phyloP scores from a whole-genome alignment of 129 eudicot species.

The Flaveria robusta region DNA sequence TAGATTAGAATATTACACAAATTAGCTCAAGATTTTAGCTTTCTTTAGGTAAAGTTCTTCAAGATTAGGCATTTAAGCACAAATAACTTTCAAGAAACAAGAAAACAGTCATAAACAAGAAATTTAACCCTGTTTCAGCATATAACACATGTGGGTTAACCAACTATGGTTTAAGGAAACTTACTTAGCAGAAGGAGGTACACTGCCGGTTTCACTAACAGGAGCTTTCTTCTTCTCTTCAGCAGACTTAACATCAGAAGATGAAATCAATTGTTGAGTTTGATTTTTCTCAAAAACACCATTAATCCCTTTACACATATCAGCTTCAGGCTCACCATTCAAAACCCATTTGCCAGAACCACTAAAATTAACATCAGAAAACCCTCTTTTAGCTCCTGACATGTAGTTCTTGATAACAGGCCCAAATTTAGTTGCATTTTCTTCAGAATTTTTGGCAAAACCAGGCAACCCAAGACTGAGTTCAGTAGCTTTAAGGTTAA shows the following conservation, averaged over 20 bases:
- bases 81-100: conserved; percentile 6
- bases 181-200: conserved; percentile 84
- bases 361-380: conserved; percentile 60
- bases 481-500: conserved; percentile 79
- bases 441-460: conserved; percentile 48
- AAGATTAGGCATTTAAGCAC: conserved; percentile 5
- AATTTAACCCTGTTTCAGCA: conserved; percentile 7
- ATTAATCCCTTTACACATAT: conserved; percentile 39
- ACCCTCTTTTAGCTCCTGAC: conserved; percentile 78
- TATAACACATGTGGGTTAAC: not conserved
- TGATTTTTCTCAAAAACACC: conserved; percentile 38
- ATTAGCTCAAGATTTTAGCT: conserved; percentile 17
- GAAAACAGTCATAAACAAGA: conserved; percentile 9
- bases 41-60: conserved; percentile 2
- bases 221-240: conserved; percentile 45
- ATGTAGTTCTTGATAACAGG: conserved; percentile 43
- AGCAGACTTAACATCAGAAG: conserved; percentile 40
- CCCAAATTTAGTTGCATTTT: conserved; percentile 30
- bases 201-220: conserved; percentile 43
- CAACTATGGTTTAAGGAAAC: conserved; percentile 6
- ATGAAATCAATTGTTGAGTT: conserved; percentile 33
- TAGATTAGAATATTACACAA: conserved; percentile 1
- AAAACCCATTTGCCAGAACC: conserved; percentile 67
- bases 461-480: conserved; percentile 96
- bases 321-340: conserved; percentile 58